These are phyloP conservation scores for Calonectria pteridis DNA, from an alignment of 2,329 filamentous ascomycete species.

Conservation along the genomic window DNA sequence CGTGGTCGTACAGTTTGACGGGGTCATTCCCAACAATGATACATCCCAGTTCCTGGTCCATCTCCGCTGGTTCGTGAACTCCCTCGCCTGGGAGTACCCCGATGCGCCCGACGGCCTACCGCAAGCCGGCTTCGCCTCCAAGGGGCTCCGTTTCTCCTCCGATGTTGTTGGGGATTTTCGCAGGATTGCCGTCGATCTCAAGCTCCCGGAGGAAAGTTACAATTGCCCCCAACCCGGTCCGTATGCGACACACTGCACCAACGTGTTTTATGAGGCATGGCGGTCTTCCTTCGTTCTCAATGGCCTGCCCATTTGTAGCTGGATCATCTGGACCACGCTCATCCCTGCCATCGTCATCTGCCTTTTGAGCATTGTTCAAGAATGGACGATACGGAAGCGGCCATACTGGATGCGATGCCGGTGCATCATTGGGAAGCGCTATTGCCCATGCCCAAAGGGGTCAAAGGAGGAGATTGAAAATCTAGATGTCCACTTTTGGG, in stretches of 20 bases:
- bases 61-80: constrained; percentile 42
- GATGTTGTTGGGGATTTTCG: constrained; percentile 37
- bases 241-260: constrained; percentile 36
- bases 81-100: constrained; percentile 45
- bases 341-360: constrained; percentile 31
- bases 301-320: constrained; percentile 32
- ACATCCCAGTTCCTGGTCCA: constrained; percentile 42
- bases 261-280: constrained; percentile 46
- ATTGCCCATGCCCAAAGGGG: constrained; percentile 40
- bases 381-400: constrained; percentile 43
- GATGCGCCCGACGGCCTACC: constrained; percentile 39
- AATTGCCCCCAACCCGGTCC: constrained; percentile 36
- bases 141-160: constrained; percentile 29
- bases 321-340: constrained; percentile 33
- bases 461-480: constrained; percentile 44
- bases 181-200: constrained; percentile 37
- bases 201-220: constrained; percentile 37
- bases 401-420: constrained; percentile 44
- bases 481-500: constrained; percentile 42
- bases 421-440: constrained; percentile 43
- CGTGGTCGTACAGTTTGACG: constrained; percentile 37
- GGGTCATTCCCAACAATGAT: constrained; percentile 43
- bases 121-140: constrained; percentile 38
- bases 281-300: constrained; percentile 31
- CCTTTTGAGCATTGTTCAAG: constrained; percentile 29